Conservation (phyloP, 2,329 filamentous ascomycete genomes). For the Westerdykella aurantiaca region DNA sequence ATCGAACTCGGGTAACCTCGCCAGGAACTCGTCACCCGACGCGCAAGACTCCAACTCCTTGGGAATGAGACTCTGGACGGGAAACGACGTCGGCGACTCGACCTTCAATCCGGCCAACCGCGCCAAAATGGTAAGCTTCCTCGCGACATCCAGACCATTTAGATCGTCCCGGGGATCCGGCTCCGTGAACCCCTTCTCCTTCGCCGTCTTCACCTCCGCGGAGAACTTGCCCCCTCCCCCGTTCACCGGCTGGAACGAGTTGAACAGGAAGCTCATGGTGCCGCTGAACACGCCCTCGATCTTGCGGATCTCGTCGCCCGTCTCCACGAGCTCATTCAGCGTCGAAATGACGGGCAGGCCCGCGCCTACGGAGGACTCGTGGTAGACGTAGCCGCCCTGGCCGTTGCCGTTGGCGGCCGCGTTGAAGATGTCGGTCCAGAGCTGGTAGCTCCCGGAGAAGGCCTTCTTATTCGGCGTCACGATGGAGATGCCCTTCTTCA, state of each 20-base stretch:
- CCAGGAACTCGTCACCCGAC: constrained; percentile 80
- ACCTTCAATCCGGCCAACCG: constrained; percentile 76
- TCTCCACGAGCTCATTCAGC: constrained; percentile 87
- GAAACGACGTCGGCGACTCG: constrained; percentile 79
- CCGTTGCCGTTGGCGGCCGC: constrained; percentile 58
- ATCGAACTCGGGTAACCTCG: constrained; percentile 75
- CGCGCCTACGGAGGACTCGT: constrained; percentile 91
- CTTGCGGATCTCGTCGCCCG: constrained; percentile 82
- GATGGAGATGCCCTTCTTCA: constrained; percentile 77
- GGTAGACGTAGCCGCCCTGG: constrained; percentile 71
- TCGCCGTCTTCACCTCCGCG: constrained; percentile 84
- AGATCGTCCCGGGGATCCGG: constrained; percentile 81
- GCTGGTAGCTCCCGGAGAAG: constrained; percentile 72
- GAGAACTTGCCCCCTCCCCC: constrained; percentile 79
- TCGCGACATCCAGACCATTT: constrained; percentile 84
- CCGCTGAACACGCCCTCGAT: constrained; percentile 98
- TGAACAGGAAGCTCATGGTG: constrained; percentile 97
- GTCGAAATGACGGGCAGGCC: constrained; percentile 92
- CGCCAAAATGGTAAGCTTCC: constrained; percentile 92
- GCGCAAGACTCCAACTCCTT: constrained; percentile 71
- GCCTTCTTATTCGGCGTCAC: constrained; percentile 99
- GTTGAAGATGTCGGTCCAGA: constrained; percentile 84
- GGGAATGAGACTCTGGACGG: constrained; percentile 89
- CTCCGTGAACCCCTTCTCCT: constrained; percentile 87
- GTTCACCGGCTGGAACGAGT: constrained; percentile 81